A percentile compares a stretch with the other conserved stretches of the same genome.
Conservation (phyloP, 2,329 filamentous ascomycete species). For the Mycosphaerelloides madeirae region DNA sequence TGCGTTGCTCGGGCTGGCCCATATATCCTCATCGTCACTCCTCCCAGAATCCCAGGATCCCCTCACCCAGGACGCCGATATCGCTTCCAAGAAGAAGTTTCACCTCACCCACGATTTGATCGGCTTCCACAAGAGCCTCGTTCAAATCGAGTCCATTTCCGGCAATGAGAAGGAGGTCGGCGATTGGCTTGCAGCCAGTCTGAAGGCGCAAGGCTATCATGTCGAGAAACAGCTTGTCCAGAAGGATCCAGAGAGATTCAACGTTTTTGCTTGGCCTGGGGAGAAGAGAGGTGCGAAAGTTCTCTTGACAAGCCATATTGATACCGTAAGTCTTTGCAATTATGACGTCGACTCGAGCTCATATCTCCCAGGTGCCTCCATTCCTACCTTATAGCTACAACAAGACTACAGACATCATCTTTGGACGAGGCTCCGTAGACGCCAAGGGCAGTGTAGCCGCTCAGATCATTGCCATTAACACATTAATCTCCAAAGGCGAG, state of each 20-base stretch:
- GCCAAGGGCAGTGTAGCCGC: constrained; percentile 59
- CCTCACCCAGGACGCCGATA: neutral
- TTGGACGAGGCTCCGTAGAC: constrained; percentile 69
- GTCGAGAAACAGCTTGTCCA: constrained; percentile 56
- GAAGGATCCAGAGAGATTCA: constrained; percentile 54
- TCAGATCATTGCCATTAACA: constrained; percentile 63
- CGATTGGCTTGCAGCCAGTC: constrained; percentile 62
- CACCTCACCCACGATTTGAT: constrained; percentile 51
- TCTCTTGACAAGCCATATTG: constrained; percentile 76
- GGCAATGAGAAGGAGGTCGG: constrained; percentile 66
- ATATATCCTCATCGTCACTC: constrained; percentile 5
- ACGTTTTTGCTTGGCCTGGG: constrained; percentile 65
- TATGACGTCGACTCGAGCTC: neutral
- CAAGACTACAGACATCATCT: constrained; percentile 39
- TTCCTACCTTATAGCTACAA: constrained; percentile 54
- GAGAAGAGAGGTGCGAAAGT: constrained; percentile 52
- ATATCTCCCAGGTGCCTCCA: constrained; percentile 53
- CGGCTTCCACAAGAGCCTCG: constrained; percentile 68
- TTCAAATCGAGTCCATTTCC: constrained; percentile 67
- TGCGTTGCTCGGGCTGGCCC: constrained; percentile 2
- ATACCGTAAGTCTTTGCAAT: constrained; percentile 49
- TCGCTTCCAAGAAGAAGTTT: constrained; percentile 15
- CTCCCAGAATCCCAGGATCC: constrained; percentile 7
- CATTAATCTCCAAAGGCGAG: constrained; percentile 41
- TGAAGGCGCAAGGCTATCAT: constrained; percentile 56